phyloP scores from a whole-genome alignment of 345 rosid genomes.

The Triadica sebifera region DNA sequence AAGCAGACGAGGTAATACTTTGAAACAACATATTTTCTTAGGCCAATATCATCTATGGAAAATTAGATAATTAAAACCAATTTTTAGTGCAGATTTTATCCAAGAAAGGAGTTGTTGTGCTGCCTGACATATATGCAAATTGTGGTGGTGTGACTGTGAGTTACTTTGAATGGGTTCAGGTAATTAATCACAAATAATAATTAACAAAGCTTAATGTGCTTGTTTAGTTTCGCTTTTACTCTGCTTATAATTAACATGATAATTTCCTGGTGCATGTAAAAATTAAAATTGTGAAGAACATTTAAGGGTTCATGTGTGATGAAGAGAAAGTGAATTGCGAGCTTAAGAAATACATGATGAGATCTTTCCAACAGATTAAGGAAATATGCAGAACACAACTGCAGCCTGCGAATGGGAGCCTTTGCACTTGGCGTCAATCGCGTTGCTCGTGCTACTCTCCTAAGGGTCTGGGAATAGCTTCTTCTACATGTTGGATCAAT shows the following conservation, averaged over 20 bases:
- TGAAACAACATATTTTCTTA: too few relatives aligned
- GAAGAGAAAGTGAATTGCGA: constrained; percentile 28
- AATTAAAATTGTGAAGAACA: constrained; percentile 9
- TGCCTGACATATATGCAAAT: constrained; percentile 30
- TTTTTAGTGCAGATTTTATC: constrained; percentile 14
- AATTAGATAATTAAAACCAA: too few relatives aligned
- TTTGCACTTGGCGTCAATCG: constrained; percentile 25
- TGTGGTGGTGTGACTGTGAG: constrained; percentile 28
- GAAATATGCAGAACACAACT: constrained; percentile 22
- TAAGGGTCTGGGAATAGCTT: constrained; percentile 27
- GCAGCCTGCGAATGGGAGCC: constrained; percentile 31
- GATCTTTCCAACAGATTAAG: constrained; percentile 22
- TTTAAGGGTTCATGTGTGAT: constrained; percentile 33
- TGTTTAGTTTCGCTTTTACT: too few relatives aligned
- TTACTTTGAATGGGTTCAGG: constrained; percentile 35
- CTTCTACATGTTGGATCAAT: not conserved
- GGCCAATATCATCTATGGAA: too few relatives aligned
- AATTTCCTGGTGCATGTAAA: not conserved
- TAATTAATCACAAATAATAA: not conserved
- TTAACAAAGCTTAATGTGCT: too few relatives aligned
- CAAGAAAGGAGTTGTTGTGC: constrained; percentile 26
- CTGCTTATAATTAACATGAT: not conserved
- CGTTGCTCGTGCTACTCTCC: constrained; percentile 26
- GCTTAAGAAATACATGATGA: constrained; percentile 25
- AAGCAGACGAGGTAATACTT: constrained; percentile 25